Percentiles rank a stretch among this genome's conserved stretches.
These are phyloP conservation scores for Aspergillus incahuasiensis DNA, from an alignment of 495 filamentous ascomycete species.

Conservation along the genomic window DNA sequence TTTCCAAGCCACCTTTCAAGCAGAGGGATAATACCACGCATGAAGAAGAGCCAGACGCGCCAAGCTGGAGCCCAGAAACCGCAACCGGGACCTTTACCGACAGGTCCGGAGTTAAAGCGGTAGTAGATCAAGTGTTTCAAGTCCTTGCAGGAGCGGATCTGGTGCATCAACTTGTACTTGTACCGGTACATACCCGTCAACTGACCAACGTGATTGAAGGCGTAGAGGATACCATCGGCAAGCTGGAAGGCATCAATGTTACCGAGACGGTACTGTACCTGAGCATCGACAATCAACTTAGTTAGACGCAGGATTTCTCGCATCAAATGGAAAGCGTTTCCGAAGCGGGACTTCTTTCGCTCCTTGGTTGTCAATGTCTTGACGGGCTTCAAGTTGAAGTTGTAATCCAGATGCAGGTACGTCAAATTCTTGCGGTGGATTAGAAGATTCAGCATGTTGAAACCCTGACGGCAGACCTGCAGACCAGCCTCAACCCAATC, in stretches of 20 bases:
- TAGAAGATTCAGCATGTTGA: constrained; percentile 98
- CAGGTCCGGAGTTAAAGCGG: constrained; percentile 95
- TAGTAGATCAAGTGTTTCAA: constrained; percentile 99
- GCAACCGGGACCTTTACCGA: constrained; percentile 96
- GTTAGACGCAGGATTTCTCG: constrained; percentile 96
- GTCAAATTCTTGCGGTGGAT: constrained; percentile 99
- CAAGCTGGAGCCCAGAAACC: constrained; percentile 99
- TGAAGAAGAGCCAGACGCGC: constrained; percentile 99
- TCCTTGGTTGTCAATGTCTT: constrained; percentile 99
- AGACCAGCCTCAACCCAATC: constrained; percentile 99
- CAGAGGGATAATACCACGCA: constrained; percentile 96
- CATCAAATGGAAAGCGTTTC: constrained; percentile 99
- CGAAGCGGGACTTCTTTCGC: constrained; percentile 98
- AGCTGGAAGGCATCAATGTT: constrained; percentile 99
- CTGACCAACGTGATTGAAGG: constrained; percentile 99
- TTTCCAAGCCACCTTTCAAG: constrained; percentile 98
- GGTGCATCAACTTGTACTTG: constrained; percentile 99
- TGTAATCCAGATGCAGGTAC: constrained; percentile 98
- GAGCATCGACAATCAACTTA: constrained; percentile 97
- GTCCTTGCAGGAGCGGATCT: constrained; percentile 98
- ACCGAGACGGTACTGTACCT: constrained; percentile 95
- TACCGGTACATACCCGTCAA: constrained; percentile 99
- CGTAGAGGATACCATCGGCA: constrained; percentile 96
- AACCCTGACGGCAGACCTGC: constrained; percentile 96
- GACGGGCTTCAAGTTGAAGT: constrained; percentile 99